Evolutionary conservation across 2,329 filamentous ascomycete genomes (phyloP).

Genomic region (Hirsutella rhossiliensis): DNA sequence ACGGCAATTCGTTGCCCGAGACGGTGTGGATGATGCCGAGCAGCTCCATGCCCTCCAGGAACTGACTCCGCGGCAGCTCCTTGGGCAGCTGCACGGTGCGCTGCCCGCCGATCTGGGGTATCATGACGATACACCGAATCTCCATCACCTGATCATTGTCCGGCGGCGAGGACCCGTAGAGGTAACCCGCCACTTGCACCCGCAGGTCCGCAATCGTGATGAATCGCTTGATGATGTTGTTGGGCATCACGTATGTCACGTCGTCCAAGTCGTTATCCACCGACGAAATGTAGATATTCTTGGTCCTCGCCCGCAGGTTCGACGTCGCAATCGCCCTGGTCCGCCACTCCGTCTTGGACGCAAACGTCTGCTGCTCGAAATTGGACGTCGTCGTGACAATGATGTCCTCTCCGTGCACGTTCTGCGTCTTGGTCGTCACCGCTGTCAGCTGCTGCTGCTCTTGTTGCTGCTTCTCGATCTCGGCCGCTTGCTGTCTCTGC

Average conservation of each 20-base stretch:
- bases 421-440: constrained; percentile 96
- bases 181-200: constrained; percentile 89
- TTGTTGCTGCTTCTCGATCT: constrained; percentile 98
- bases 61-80: constrained; percentile 83
- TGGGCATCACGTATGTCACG: constrained; percentile 96
- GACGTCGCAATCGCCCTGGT: constrained; percentile 93
- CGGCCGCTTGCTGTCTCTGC: constrained; percentile 94
- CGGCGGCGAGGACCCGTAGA: constrained; percentile 84
- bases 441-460: constrained; percentile 94
- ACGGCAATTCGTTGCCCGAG: constrained; percentile 86
- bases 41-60: constrained; percentile 75
- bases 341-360: constrained; percentile 97
- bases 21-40: constrained; percentile 92
- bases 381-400: constrained; percentile 97
- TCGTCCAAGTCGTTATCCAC: constrained; percentile 87
- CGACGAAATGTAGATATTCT: constrained; percentile 98
- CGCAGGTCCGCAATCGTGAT: constrained; percentile 94
- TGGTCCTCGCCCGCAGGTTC: constrained; percentile 83
- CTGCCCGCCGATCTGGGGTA: constrained; percentile 89
- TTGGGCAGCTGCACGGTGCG: constrained; percentile 86
- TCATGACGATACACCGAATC: constrained; percentile 90
- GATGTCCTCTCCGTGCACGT: constrained; percentile 92
- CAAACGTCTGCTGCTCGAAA: constrained; percentile 95
- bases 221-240: constrained; percentile 96
- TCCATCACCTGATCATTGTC: constrained; percentile 98